phyloP scores from a whole-genome alignment of 192 early-diverging fungal species.

The Umbelopsis sp. region DNA sequence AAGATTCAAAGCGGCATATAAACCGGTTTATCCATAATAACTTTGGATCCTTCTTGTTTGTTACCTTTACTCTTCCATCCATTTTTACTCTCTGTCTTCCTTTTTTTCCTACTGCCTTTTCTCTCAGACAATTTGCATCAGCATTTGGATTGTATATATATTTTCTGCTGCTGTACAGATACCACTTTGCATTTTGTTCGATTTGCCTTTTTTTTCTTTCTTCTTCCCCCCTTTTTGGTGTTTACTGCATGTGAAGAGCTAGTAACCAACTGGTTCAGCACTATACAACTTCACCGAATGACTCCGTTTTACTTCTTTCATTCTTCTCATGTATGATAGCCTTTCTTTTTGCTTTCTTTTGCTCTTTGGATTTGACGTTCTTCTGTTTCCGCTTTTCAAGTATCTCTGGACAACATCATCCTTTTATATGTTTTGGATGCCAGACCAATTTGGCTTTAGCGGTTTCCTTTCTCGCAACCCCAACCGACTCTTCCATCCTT shows the following conservation, averaged over 20 bases:
- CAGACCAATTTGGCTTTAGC: slow-evolving; percentile 1
- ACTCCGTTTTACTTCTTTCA: background rate
- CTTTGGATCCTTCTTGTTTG: background rate
- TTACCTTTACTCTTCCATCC: background rate
- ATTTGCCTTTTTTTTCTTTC: background rate
- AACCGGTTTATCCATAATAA: too few species aligned
- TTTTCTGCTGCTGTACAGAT: background rate
- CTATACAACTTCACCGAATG: background rate
- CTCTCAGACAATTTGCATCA: slow-evolving; percentile 3
- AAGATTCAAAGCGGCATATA: slow-evolving; percentile 43
- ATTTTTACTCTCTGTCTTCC: background rate
- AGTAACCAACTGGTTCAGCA: background rate
- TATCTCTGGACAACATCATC: slow-evolving; percentile 20
- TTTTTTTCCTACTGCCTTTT: background rate
- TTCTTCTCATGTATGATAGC: slow-evolving; percentile 4
- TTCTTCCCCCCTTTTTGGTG: background rate
- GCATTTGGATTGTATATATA: slow-evolving; percentile 17
- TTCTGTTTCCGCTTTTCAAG: slow-evolving; percentile 13
- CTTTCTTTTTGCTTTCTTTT: slow-evolving; percentile 7
- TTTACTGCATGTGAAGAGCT: background rate
- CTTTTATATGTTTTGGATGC: slow-evolving; percentile 19
- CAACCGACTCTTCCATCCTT: background rate
- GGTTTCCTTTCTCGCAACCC: slow-evolving; percentile 7
- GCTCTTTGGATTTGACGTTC: slow-evolving; percentile 18
- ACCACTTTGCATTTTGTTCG: background rate